Conservation (phyloP, 2,329 filamentous ascomycete species). For the Ophiocordyceps camponoti-floridani region DNA sequence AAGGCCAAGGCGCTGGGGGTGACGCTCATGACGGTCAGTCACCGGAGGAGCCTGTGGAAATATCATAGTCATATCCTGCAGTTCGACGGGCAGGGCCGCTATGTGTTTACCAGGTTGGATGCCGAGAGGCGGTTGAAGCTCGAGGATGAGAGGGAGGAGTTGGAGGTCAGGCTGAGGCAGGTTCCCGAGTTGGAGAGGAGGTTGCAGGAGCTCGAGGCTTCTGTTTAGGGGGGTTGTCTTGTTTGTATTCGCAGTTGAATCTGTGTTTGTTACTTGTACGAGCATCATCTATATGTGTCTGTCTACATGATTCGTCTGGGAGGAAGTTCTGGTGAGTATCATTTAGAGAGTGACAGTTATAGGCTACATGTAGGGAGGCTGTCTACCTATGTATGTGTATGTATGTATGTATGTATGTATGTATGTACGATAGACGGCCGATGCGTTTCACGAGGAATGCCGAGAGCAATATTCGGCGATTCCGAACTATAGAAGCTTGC, state of each 20-base stretch:
- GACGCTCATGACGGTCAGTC: slow-evolving; percentile 92
- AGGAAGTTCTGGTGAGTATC: too few species aligned
- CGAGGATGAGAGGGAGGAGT: slow-evolving; percentile 92
- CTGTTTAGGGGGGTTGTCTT: neutral
- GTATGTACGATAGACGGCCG: too few species aligned
- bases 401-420: neutral
- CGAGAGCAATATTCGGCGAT: too few species aligned
- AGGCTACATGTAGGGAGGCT: too few species aligned
- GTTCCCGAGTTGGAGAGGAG: slow-evolving; percentile 79
- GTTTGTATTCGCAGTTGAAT: neutral
- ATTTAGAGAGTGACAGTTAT: too few species aligned
- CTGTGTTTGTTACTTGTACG: too few species aligned
- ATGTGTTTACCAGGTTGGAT: slow-evolving; percentile 77
- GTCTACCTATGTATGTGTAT: neutral
- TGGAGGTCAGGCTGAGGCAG: slow-evolving; percentile 68
- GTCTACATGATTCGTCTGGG: too few species aligned
- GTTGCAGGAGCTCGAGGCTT: slow-evolving; percentile 54
- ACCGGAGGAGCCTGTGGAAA: slow-evolving; percentile 83
- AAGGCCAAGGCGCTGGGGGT: slow-evolving; percentile 82
- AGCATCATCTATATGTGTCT: too few species aligned
- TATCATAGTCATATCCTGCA: slow-evolving; percentile 91
- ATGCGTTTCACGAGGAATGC: too few species aligned
- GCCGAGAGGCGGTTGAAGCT: slow-evolving; percentile 69
- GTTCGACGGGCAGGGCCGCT: slow-evolving; percentile 87
- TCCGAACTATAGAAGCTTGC: too few species aligned